Evolutionary conservation across 441 rosid genomes (phyloP).

Genomic region (Eruca vesicaria): DNA sequence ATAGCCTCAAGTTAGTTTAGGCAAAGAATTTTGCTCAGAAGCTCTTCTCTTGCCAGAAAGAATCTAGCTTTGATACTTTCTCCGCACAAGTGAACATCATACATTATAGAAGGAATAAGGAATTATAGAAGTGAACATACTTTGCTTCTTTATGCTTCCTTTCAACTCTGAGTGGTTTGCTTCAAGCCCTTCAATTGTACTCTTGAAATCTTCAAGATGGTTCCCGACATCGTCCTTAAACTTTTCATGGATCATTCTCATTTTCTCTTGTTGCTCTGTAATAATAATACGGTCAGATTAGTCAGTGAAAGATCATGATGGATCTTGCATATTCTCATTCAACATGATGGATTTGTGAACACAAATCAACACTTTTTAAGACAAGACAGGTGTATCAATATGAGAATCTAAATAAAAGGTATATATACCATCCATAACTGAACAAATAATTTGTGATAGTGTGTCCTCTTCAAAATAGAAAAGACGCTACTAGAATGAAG

Average conservation of each 20-base stretch:
- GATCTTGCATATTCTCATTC: background rate
- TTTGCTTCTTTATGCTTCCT: constrained; percentile 71
- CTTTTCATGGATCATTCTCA: constrained; percentile 62
- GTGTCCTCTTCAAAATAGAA: no score
- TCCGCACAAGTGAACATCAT: background rate
- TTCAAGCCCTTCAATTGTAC: constrained; percentile 60
- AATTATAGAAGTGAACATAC: constrained; percentile 38
- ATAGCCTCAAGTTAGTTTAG: background rate
- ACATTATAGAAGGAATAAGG: background rate
- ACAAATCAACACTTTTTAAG: constrained; percentile 5
- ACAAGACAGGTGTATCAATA: background rate
- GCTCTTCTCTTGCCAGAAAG: background rate
- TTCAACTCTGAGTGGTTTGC: constrained; percentile 60
- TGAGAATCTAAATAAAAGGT: background rate
- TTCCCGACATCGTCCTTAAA: constrained; percentile 61
- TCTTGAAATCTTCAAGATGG: constrained; percentile 59
- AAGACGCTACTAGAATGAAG: no score
- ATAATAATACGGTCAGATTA: constrained; percentile 25
- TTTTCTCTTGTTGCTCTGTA: constrained; percentile 77
- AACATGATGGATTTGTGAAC: background rate
- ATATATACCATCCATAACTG: background rate
- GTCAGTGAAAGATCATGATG: background rate
- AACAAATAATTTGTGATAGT: background rate
- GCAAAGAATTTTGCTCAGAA: background rate
- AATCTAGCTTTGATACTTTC: background rate